Conservation (phyloP, 2,329 filamentous ascomycete species). For the Arthrinium puccinioides region DNA sequence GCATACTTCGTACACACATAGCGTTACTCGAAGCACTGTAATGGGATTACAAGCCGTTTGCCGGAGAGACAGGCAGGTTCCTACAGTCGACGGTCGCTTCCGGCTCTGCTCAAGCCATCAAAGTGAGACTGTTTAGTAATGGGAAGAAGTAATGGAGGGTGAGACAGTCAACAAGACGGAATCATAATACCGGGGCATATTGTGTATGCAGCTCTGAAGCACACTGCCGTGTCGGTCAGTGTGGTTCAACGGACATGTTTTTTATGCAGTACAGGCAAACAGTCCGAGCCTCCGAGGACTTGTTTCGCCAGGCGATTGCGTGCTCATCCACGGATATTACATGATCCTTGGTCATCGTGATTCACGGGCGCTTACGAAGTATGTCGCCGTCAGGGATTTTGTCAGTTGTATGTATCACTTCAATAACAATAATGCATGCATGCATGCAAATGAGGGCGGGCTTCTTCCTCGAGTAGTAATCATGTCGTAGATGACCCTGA, state of each 20-base stretch:
- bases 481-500: background rate
- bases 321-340: background rate
- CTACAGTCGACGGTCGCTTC: too few species aligned
- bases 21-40: background rate
- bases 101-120: too few species aligned
- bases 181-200: too few species aligned
- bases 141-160: too few species aligned
- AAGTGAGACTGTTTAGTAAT: too few species aligned
- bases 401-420: too few species aligned
- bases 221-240: too few species aligned
- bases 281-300: background rate
- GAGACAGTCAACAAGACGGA: too few species aligned
- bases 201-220: too few species aligned
- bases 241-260: too few species aligned
- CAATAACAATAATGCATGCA: background rate
- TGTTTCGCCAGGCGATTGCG: background rate
- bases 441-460: too few species aligned
- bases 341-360: background rate
- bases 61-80: too few species aligned
- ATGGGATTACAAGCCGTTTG: background rate
- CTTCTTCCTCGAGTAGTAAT: background rate
- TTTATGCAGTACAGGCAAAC: background rate
- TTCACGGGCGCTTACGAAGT: background rate
- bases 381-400: background rate
- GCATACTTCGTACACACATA: conserved; percentile 1